These are phyloP conservation scores for Achaetomium macrosporum DNA, from an alignment of 2,329 filamentous ascomycete species.

Conservation along the genomic window DNA sequence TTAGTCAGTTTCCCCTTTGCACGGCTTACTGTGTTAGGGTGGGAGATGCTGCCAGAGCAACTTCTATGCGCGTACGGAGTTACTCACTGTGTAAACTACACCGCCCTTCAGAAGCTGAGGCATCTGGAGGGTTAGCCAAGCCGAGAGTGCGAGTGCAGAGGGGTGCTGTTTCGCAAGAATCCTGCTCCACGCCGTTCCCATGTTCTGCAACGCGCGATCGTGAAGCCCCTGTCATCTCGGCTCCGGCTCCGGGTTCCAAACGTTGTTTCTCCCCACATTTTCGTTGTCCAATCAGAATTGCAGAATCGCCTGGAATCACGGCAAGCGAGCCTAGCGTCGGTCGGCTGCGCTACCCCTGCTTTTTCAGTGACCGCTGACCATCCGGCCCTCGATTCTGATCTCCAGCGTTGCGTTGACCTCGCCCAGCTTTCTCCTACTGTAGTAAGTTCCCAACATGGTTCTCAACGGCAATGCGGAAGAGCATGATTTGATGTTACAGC, in stretches of 20 bases:
- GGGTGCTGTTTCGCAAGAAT: not conserved
- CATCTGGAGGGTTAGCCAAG: too few relatives aligned
- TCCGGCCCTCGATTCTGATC: too few relatives aligned
- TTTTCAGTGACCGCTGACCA: not conserved
- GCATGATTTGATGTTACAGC: slow-evolving; percentile 11
- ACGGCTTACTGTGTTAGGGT: too few relatives aligned
- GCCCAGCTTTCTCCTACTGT: too few relatives aligned
- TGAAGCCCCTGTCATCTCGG: slow-evolving; percentile 12
- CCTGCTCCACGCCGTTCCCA: not conserved
- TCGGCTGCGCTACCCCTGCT: slow-evolving; percentile 8
- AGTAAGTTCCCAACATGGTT: not conserved
- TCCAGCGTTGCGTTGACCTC: too few relatives aligned
- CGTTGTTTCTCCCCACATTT: slow-evolving; percentile 22
- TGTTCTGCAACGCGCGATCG: slow-evolving; percentile 1
- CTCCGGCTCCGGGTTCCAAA: not conserved
- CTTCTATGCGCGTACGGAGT: too few relatives aligned
- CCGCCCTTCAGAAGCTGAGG: too few relatives aligned
- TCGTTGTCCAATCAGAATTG: slow-evolving; percentile 20
- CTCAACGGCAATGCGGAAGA: too few relatives aligned
- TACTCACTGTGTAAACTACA: too few relatives aligned
- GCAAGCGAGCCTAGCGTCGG: slow-evolving; percentile 23
- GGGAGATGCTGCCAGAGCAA: too few relatives aligned
- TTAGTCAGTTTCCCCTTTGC: too few relatives aligned
- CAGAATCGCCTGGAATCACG: slow-evolving; percentile 24
- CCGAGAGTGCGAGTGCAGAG: too few relatives aligned